Evolutionary conservation across 176 grass and related monocot genomes (phyloP).

Genomic region (Avena atlantica): DNA sequence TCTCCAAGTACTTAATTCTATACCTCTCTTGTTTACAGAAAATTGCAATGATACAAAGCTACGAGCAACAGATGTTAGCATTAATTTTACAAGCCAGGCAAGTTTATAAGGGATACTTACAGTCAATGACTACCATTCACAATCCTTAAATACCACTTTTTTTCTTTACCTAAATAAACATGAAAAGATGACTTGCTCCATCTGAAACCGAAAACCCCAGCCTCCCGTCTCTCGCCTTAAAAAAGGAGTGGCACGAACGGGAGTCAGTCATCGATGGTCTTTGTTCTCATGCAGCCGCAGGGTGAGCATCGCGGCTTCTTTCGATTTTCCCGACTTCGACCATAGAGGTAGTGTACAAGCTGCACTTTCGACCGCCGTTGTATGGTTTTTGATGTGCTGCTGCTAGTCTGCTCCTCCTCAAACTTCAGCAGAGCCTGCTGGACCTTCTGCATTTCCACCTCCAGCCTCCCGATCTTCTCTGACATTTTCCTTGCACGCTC

Average conservation of each 20-base stretch:
- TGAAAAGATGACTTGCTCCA: conserved; percentile 13
- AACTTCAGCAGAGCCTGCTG: conserved; percentile 69
- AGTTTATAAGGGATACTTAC: conserved; percentile 37
- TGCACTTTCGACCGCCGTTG: conserved; percentile 64
- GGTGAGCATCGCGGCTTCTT: conserved; percentile 53
- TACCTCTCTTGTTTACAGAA: conserved; percentile 23
- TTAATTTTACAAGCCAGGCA: conserved; percentile 33
- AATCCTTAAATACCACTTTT: conserved; percentile 37
- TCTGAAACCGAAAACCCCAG: conserved; percentile 42
- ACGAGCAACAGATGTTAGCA: conserved; percentile 43
- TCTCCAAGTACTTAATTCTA: not conserved
- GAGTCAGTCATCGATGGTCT: conserved; percentile 62
- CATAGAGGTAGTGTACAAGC: conserved; percentile 83
- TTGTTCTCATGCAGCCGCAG: conserved; percentile 78
- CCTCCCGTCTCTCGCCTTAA: conserved; percentile 40
- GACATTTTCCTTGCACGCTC: conserved; percentile 77
- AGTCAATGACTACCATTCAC: conserved; percentile 52
- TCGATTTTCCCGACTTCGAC: conserved; percentile 57
- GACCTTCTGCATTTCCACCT: conserved; percentile 76
- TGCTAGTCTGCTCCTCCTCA: conserved; percentile 65
- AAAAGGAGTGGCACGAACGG: conserved; percentile 41
- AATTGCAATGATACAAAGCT: conserved; percentile 21
- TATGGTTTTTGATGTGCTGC: conserved; percentile 40
- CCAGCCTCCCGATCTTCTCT: conserved; percentile 84
- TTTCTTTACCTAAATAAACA: conserved; percentile 40